Evolutionary conservation across 306 rosid genomes (phyloP).

Genomic region (Medicago arabica): DNA sequence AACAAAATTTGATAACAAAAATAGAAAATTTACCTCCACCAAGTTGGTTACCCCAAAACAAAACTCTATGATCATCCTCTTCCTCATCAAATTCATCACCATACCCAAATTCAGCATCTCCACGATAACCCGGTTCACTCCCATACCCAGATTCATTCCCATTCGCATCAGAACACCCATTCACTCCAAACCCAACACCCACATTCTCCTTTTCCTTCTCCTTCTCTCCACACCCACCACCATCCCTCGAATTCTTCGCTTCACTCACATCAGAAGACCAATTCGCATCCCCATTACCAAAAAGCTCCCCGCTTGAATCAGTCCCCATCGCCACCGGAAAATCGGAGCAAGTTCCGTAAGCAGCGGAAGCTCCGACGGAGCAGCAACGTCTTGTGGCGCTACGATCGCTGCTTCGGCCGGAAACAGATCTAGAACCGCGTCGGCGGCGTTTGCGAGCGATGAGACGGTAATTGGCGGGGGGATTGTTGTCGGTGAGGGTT

Average conservation of each 20-base stretch:
- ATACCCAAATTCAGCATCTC: conserved; percentile 96
- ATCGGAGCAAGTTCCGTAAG: conserved; percentile 94
- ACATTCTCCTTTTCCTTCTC: conserved; percentile 81
- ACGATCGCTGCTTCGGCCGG: conserved; percentile 97
- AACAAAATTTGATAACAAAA: background rate
- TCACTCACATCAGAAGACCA: conserved; percentile 98
- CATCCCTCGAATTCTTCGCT: conserved; percentile 71
- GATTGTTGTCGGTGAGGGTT: conserved; percentile 57
- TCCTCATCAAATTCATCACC: conserved; percentile 97
- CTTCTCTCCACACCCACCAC: conserved; percentile 67
- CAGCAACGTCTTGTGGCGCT: conserved; percentile 90
- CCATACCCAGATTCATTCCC: conserved; percentile 94
- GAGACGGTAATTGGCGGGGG: conserved; percentile 54
- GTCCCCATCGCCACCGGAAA: conserved; percentile 91
- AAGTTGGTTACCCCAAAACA: conserved; percentile 79
- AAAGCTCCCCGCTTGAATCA: conserved; percentile 96
- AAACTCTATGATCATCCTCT: conserved; percentile 76
- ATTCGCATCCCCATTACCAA: conserved; percentile 80
- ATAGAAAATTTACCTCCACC: conserved; percentile 58
- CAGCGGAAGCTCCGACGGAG: conserved; percentile 92
- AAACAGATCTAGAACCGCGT: conserved; percentile 88
- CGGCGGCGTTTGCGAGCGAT: conserved; percentile 84
- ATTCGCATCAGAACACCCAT: conserved; percentile 73
- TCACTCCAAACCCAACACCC: conserved; percentile 66
- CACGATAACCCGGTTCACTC: conserved; percentile 98